Evolutionary conservation across 441 rosid species (phyloP).

Genomic region (Populus hybrid): DNA sequence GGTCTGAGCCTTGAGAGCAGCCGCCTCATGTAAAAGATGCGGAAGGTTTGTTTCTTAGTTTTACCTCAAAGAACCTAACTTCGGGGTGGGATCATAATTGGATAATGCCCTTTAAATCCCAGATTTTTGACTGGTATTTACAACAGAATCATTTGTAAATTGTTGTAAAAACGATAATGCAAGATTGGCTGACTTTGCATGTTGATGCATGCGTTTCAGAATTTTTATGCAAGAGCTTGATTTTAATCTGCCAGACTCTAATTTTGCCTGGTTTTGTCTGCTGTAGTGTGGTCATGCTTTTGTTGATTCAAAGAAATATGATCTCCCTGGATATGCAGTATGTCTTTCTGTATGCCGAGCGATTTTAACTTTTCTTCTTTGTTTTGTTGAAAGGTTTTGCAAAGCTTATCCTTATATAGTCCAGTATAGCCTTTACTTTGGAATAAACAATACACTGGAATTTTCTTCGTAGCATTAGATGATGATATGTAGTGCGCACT

Average conservation of each 20-base stretch:
- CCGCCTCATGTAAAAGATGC: not conserved
- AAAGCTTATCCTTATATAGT: not conserved
- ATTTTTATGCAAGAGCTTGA: not conserved
- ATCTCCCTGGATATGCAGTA: slow-evolving; percentile 86
- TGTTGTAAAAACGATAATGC: not conserved
- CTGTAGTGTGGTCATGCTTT: slow-evolving; percentile 43
- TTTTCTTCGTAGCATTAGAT: too few species aligned
- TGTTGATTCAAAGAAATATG: slow-evolving; percentile 47
- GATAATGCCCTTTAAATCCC: not conserved
- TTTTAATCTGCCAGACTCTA: not conserved
- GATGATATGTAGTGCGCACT: too few species aligned
- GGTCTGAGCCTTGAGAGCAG: not conserved
- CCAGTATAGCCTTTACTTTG: not conserved
- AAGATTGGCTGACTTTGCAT: slow-evolving; percentile 1
- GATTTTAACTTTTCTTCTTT: slow-evolving; percentile 1
- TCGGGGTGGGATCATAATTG: not conserved
- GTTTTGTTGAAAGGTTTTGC: not conserved
- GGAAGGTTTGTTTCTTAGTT: not conserved
- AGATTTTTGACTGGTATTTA: not conserved
- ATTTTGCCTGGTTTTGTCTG: slow-evolving; percentile 1
- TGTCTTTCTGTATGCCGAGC: slow-evolving; percentile 30
- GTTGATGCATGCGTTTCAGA: not conserved
- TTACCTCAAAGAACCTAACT: not conserved
- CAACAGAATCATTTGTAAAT: not conserved
- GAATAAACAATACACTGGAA: too few species aligned